Percentiles rank a stretch among this genome's conserved stretches.
phyloP scores from a whole-genome alignment of 305 asterid genomes.

The Solanum hybrid region DNA sequence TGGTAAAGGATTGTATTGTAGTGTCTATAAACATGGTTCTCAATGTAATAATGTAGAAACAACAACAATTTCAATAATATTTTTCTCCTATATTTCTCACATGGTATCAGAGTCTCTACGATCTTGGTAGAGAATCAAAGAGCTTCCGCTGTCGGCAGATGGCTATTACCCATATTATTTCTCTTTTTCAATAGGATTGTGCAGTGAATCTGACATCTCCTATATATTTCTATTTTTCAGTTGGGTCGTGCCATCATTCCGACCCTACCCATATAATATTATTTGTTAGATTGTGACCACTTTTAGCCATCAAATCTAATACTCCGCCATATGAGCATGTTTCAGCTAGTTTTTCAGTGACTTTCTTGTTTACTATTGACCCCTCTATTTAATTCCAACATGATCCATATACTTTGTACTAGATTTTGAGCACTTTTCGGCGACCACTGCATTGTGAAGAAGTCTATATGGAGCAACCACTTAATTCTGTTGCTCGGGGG shows the following conservation, averaged over 20 bases:
- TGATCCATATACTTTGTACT: background rate
- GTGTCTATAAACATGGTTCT: background rate
- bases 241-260: background rate
- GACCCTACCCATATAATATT: background rate
- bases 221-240: background rate
- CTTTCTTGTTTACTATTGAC: background rate
- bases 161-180: background rate
- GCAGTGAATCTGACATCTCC: background rate
- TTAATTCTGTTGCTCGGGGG: background rate
- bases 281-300: background rate
- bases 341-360: background rate
- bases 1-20: background rate
- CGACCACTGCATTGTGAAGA: background rate
- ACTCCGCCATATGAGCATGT: background rate
- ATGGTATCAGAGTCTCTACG: background rate
- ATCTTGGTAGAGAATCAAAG: background rate
- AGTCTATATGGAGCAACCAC: background rate
- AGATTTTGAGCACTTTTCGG: background rate
- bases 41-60: background rate
- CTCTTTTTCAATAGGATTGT: background rate
- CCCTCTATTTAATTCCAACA: background rate
- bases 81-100: background rate
- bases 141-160: background rate
- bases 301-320: background rate
- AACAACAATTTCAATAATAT: background rate